Base-by-base conservation (phyloP, 352 stramenopile species). In the Phytophthora cryptogea region DNA sequence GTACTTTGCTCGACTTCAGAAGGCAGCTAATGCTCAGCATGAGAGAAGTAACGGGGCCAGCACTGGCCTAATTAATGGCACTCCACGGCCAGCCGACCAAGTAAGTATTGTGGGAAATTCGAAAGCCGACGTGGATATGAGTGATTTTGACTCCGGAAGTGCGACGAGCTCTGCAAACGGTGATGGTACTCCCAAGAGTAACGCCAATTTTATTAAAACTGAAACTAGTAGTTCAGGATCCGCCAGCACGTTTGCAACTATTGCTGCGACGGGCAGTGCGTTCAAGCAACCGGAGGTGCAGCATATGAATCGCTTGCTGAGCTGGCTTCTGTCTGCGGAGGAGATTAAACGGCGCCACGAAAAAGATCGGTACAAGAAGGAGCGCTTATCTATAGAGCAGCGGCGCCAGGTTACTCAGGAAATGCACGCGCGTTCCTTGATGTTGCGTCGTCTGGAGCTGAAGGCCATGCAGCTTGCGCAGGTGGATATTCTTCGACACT, bases 231-330 rank as follows among this genome's bases (percentile, higher is more conserved):
- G 6, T 35, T 4, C 52, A n/a, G 9, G 20, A 51, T 11, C 36
- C 43, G 26, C 45, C 13, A 39, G 16, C 16, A 65, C 46, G 17
- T 55, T 50, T 45, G 48, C 42, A 51, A 23, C n/a, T 20, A 40
- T 45, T 23, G 28, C 35, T 10, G 26, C 51, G 36, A 43, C 47
- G n/a, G 59, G 73, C 4, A 74, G 72, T 41, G 79, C 77, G 32
- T 96, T 92, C 53, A 93, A 92, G 63, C 85, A 94, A 56, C 87
- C 87, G 0, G 87, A 96, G 52, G 87, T 96, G 54, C 87, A 96
- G 60, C 80, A 90, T 50, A 96, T 96, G 87, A 96, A 96, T 58
- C 83, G 87, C 1, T 61, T 96, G 49, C 65, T 96, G 31, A 78
- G 89, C 35, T 96, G 87, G 87, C 63, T 96, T 20, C 63, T 96